phyloP scores from a whole-genome alignment of 2,329 filamentous ascomycete species.

The Trichoderma oligosporum region DNA sequence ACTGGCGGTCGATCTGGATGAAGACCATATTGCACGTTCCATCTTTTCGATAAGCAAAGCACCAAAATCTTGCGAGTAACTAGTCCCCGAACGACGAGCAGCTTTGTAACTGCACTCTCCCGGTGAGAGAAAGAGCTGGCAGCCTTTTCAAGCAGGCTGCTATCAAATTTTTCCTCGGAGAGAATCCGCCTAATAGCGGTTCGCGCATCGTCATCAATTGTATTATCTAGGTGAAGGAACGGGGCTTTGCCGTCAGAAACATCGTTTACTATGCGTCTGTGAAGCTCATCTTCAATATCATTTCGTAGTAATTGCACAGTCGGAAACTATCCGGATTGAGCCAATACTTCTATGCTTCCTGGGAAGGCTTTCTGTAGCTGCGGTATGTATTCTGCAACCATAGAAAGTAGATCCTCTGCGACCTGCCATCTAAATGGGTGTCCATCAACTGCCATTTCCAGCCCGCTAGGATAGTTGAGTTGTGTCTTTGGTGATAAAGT shows the following conservation, averaged over 20 bases:
- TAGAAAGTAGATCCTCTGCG: constrained; percentile 38
- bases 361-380: constrained; percentile 39
- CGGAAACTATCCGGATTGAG: constrained; percentile 45
- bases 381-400: constrained; percentile 38
- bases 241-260: constrained; percentile 33
- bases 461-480: constrained; percentile 54
- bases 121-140: background rate
- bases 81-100: constrained; percentile 9
- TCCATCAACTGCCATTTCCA: constrained; percentile 47
- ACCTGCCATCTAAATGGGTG: constrained; percentile 51
- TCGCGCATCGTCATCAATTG: constrained; percentile 15
- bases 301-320: constrained; percentile 52
- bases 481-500: constrained; percentile 53
- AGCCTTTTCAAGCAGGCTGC: background rate
- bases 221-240: background rate
- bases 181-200: constrained; percentile 16
- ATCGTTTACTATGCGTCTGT: constrained; percentile 38
- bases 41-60: constrained; percentile 58
- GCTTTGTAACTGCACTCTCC: background rate
- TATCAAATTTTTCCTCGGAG: background rate
- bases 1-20: constrained; percentile 53
- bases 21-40: constrained; percentile 63
- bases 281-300: constrained; percentile 45
- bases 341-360: constrained; percentile 45
- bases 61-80: constrained; percentile 44